Base-by-base conservation (phyloP, 495 filamentous ascomycete species). In the Hypoxylon crocopeplum region DNA sequence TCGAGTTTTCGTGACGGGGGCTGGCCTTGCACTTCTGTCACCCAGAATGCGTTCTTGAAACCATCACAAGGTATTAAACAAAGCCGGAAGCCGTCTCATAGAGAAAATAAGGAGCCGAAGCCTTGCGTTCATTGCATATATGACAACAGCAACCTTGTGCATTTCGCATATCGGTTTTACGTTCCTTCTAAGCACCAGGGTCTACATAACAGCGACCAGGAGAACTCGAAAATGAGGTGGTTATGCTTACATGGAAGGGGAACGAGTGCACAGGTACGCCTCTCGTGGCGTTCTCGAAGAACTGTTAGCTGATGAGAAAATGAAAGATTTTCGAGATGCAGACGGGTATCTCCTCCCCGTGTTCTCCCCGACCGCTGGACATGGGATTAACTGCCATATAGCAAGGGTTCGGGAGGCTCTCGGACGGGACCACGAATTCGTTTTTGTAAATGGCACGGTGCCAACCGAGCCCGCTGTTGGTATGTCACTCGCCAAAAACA, bases 311-410 rank as follows among this genome's bases (percentile, higher is more conserved):
- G 48, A 64, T 34, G 33, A n/a, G 19, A 16, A 44, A 21, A 27
- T 17, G 25, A 30, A 41, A 64, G 64, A 67, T 67, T 47, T 67
- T 67, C 37, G 64, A 64, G 38, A 67, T 67, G 64, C 60, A 64
- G 42, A 64, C 64, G 13, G 64, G 64, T 64, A 67, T 54, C 34
- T 51, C 13, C 36, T 47, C 25, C 37, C 22, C 33, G 11, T 19
- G 25, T 17, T 29, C 17, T 16, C 20, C 21, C 30, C 5, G 30
- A 10, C 11, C 19, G 11, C 8, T 38, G 20, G 12, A 2, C n/a
- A 11, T 16, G 3, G 21, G 13, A 62, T 46, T 56, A 40, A 51
- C 25, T 5, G 16, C 17, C 8, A 11, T 33, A 27, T 24, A 58
- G 59, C 49, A 48, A 57, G 62, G 50, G 63, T 70, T 36, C 54